Evolutionary conservation across 2,329 filamentous ascomycete species (phyloP).

Genomic region (Colletotrichum australisinense): DNA sequence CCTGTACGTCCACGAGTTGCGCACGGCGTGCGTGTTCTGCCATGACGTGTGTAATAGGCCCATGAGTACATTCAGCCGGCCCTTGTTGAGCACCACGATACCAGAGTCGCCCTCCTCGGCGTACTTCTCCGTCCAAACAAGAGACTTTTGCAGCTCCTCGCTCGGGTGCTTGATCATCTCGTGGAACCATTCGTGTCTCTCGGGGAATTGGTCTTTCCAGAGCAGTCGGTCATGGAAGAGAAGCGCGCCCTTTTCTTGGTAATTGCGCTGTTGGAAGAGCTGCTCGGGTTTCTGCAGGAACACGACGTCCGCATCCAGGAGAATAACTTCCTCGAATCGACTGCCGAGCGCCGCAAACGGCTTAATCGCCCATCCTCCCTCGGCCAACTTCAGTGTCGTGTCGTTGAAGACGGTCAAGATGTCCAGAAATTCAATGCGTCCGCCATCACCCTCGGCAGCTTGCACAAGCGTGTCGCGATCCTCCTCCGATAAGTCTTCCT

Average conservation of each 20-base stretch:
- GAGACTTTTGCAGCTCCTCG: constrained; percentile 46
- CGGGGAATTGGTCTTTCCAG: constrained; percentile 47
- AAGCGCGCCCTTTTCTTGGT: constrained; percentile 45
- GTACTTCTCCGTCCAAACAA: constrained; percentile 52
- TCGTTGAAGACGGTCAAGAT: constrained; percentile 48
- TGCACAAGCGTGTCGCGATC: constrained; percentile 42
- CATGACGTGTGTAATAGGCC: constrained; percentile 55
- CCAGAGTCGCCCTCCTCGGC: constrained; percentile 56
- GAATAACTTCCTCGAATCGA: constrained; percentile 49
- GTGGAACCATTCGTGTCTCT: constrained; percentile 52
- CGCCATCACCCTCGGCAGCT: constrained; percentile 8
- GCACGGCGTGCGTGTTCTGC: constrained; percentile 55
- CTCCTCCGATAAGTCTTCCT: constrained; percentile 42
- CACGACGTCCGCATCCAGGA: constrained; percentile 53
- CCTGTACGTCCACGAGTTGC: constrained; percentile 53
- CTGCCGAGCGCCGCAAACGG: constrained; percentile 52
- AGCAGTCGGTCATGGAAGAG: constrained; percentile 56
- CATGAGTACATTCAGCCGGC: constrained; percentile 48
- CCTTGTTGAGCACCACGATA: constrained; percentile 54
- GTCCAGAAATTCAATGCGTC: constrained; percentile 45
- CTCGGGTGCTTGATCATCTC: constrained; percentile 49
- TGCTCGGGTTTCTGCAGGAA: constrained; percentile 50
- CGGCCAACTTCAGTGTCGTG: constrained; percentile 40
- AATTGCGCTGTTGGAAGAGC: constrained; percentile 46
- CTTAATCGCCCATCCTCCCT: constrained; percentile 54